Conservation (phyloP, 2,329 filamentous ascomycete species). For the Pleomassaria siparia region DNA sequence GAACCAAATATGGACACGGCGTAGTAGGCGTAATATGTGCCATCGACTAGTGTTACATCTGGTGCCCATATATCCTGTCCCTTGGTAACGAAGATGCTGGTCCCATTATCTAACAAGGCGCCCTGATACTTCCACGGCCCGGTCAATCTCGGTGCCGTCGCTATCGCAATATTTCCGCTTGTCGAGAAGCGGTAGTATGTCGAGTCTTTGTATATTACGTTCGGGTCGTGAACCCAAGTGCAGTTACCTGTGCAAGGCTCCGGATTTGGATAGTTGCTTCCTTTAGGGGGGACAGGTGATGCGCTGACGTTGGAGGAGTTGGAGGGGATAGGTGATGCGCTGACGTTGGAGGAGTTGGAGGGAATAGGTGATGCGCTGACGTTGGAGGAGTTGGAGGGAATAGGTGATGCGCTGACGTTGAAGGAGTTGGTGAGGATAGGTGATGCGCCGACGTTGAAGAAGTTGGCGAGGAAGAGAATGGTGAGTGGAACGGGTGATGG, state of each 20-base stretch:
- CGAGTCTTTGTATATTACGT: constrained; percentile 48
- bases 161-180: constrained; percentile 49
- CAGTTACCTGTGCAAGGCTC: constrained; percentile 42
- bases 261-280: constrained; percentile 28
- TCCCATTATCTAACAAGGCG: constrained; percentile 45
- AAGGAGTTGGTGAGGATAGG: not conserved
- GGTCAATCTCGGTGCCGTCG: constrained; percentile 45
- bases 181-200: constrained; percentile 56
- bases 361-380: not conserved
- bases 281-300: not conserved
- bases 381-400: not conserved
- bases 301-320: not conserved
- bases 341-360: not conserved
- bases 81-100: constrained; percentile 45
- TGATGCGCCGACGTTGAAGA: not conserved
- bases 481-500: too few species aligned
- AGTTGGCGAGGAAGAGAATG: not conserved
- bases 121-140: constrained; percentile 53
- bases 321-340: not conserved
- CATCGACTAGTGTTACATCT: constrained; percentile 58
- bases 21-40: constrained; percentile 63
- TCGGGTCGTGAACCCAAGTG: constrained; percentile 49
- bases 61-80: constrained; percentile 60
- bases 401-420: not conserved
- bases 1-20: constrained; percentile 61